Percentiles rank a stretch among this genome's conserved stretches.
Conservation (phyloP, 2,329 filamentous ascomycete genomes). For the Fusarium citri region DNA sequence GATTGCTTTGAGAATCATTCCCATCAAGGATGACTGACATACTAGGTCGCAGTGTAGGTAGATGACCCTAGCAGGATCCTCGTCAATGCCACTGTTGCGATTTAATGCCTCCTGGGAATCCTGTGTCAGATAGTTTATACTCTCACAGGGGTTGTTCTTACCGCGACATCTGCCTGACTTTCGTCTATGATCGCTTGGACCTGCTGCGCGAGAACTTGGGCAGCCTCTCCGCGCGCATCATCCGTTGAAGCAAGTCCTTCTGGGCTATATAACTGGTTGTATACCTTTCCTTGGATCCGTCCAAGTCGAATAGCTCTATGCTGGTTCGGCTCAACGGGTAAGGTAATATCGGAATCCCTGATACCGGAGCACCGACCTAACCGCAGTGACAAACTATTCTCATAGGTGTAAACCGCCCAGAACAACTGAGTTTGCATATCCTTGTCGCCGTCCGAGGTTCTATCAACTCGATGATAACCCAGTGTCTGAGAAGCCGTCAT, state of each 20-base stretch:
- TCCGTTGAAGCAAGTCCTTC: not conserved
- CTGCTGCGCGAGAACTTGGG: conserved; percentile 3
- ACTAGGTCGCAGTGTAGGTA: conserved; percentile 52
- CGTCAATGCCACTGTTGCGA: not conserved
- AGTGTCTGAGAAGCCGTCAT: conserved; percentile 50
- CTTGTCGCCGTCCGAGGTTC: not conserved
- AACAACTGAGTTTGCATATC: conserved; percentile 41
- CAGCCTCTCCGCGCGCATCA: not conserved
- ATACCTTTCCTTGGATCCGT: conserved; percentile 49
- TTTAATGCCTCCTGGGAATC: conserved; percentile 7
- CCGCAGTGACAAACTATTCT: conserved; percentile 53
- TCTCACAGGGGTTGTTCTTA: not conserved
- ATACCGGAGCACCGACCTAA: conserved; percentile 51
- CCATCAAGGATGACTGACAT: conserved; percentile 51
- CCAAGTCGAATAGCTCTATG: conserved; percentile 34
- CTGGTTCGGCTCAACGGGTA: conserved; percentile 29
- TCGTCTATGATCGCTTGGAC: conserved; percentile 26
- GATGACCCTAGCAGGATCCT: conserved; percentile 45
- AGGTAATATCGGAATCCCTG: conserved; percentile 49
- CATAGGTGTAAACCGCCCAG: conserved; percentile 52
- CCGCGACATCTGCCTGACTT: conserved; percentile 19
- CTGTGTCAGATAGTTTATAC: not conserved
- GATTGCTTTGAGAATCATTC: conserved; percentile 49
- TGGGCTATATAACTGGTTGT: conserved; percentile 51
- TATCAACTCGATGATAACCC: conserved; percentile 46